Evolutionary conservation across 2,329 filamentous ascomycete species (phyloP).

Genomic region (Cladosporium phlei): DNA sequence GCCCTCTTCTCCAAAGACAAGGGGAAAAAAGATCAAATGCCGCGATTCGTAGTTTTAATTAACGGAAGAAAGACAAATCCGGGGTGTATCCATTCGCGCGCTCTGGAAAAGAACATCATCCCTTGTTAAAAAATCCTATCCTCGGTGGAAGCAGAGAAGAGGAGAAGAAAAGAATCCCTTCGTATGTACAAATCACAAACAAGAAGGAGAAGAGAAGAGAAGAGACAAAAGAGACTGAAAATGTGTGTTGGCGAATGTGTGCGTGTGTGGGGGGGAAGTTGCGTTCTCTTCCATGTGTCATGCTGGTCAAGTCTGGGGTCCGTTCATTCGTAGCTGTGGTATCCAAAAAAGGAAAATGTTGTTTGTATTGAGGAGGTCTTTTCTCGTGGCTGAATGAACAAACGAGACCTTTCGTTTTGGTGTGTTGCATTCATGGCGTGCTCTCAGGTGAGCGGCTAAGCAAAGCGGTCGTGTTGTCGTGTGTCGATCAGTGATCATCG

Average conservation of each 20-base stretch:
- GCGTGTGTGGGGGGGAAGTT: not conserved
- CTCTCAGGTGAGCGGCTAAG: no score
- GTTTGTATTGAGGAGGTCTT: conserved; percentile 1
- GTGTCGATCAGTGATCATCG: conserved; percentile 38
- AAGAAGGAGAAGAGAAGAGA: not conserved
- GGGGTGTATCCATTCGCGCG: no score
- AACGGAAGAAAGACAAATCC: no score
- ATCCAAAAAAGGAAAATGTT: conserved; percentile 2
- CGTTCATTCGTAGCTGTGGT: conserved; percentile 5
- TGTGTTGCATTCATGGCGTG: no score
- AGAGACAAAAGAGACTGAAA: not conserved
- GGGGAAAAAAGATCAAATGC: no score
- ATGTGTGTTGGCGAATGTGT: no score
- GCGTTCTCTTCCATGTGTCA: not conserved
- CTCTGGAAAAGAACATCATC: no score
- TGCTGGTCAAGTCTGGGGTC: not conserved
- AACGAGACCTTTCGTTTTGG: no score
- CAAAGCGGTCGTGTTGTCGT: no score
- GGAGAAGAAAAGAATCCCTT: not conserved
- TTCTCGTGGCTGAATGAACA: not conserved
- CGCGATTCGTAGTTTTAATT: no score
- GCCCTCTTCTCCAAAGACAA: no score
- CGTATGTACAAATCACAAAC: conserved; percentile 1
- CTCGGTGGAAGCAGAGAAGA: not conserved
- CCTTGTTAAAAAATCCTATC: no score